Evolutionary conservation across 2,329 filamentous ascomycete species (phyloP).

Genomic region (Cladosporium sp.): DNA sequence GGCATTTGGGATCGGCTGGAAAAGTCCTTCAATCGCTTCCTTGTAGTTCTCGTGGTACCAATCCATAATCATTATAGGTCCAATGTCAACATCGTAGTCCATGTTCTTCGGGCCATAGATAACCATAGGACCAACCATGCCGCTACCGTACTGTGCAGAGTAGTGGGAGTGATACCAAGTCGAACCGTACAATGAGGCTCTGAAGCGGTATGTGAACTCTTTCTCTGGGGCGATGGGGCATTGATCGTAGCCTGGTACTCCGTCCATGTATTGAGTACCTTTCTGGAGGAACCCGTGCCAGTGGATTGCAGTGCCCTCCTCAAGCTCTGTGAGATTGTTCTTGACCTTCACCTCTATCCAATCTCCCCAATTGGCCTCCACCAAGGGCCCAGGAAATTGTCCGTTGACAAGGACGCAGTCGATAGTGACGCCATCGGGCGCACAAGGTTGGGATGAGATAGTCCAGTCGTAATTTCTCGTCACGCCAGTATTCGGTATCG

Average conservation of each 20-base stretch:
- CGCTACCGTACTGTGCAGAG: constrained; percentile 30
- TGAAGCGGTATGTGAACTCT: constrained; percentile 42
- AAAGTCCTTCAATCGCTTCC: constrained; percentile 22
- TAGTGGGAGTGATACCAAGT: constrained; percentile 43
- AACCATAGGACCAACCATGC: constrained; percentile 33
- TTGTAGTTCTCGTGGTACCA: constrained; percentile 38
- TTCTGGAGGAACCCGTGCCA: constrained; percentile 44
- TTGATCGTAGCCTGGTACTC: constrained; percentile 43
- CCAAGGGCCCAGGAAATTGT: constrained; percentile 27
- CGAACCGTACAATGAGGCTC: constrained; percentile 39
- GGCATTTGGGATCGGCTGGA: constrained; percentile 1
- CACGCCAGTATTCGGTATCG: constrained; percentile 32
- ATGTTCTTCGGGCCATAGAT: constrained; percentile 33
- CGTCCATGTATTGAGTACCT: constrained; percentile 38
- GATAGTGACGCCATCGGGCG: constrained; percentile 31
- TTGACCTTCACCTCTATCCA: constrained; percentile 36
- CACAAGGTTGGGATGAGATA: constrained; percentile 23
- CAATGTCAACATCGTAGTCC: constrained; percentile 33
- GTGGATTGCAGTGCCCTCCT: constrained; percentile 42
- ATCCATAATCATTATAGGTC: constrained; percentile 33
- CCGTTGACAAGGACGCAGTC: constrained; percentile 27
- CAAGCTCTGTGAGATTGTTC: constrained; percentile 35
- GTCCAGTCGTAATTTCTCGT: constrained; percentile 32
- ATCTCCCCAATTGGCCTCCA: constrained; percentile 44
- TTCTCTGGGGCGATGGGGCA: constrained; percentile 44